phyloP scores from a whole-genome alignment of 345 rosid genomes.

The Eucalyptus pauciflora region DNA sequence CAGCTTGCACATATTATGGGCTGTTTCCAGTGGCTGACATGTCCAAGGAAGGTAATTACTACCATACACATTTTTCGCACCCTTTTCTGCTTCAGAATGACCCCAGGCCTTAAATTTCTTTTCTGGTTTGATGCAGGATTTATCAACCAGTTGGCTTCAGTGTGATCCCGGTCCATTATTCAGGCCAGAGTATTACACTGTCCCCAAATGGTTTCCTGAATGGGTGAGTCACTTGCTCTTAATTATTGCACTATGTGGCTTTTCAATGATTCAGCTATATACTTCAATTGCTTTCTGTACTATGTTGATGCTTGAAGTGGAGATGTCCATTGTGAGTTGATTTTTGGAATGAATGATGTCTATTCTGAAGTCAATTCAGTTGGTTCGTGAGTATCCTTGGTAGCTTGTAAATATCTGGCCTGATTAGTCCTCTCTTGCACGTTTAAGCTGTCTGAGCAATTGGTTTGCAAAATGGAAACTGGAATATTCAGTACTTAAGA shows the following conservation, averaged over 20 bases:
- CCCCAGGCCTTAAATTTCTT: background rate
- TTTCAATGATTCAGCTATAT: background rate
- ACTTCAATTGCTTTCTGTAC: background rate
- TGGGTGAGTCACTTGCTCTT: conserved; percentile 38
- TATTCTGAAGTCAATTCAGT: background rate
- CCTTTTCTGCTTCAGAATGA: background rate
- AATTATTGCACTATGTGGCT: background rate
- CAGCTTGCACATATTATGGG: conserved; percentile 93
- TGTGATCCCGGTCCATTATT: conserved; percentile 94
- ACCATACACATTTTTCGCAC: background rate
- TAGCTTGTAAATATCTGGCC: background rate
- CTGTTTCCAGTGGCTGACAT: conserved; percentile 86
- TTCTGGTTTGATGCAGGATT: conserved; percentile 38
- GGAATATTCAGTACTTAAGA: background rate
- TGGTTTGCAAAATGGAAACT: background rate
- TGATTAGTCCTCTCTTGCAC: background rate
- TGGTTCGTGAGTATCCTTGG: background rate
- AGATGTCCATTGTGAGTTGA: background rate
- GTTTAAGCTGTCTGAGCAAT: background rate
- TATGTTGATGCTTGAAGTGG: background rate
- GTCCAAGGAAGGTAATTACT: conserved; percentile 79
- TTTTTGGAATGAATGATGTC: background rate
- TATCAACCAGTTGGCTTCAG: conserved; percentile 86
- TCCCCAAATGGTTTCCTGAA: conserved; percentile 54
- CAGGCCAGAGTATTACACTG: conserved; percentile 54